phyloP scores from a whole-genome alignment of 1,284 basidiomycete species.

The Polyporus tsugae region DNA sequence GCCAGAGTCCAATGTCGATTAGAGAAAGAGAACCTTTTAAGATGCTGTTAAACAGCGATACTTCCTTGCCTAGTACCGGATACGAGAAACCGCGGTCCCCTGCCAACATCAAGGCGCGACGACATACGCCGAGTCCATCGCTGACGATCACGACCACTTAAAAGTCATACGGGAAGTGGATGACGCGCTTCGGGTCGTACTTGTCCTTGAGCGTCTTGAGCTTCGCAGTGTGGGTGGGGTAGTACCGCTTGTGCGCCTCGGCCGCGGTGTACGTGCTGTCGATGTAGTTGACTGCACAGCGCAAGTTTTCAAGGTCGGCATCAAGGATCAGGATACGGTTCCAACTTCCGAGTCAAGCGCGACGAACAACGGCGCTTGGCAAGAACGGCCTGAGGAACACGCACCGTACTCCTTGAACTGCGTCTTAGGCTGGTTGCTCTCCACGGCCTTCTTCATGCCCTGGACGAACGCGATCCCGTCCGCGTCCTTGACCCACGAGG shows the following conservation, averaged over 20 bases:
- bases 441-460: slow-evolving; percentile 19
- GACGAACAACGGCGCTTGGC: too few species aligned
- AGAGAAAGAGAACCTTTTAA: too few species aligned
- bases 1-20: not conserved
- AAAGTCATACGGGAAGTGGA: slow-evolving; percentile 21
- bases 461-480: slow-evolving; percentile 22
- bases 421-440: slow-evolving; percentile 17
- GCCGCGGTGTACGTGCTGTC: slow-evolving; percentile 24
- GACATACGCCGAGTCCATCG: too few species aligned
- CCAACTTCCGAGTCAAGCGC: not conserved
- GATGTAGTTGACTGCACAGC: slow-evolving; percentile 15
- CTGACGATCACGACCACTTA: not conserved
- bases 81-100: too few species aligned
- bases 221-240: slow-evolving; percentile 17
- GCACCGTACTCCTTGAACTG: slow-evolving; percentile 19
- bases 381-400: too few species aligned
- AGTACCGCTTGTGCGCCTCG: slow-evolving; percentile 19
- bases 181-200: slow-evolving; percentile 23
- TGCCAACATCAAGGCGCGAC: too few species aligned
- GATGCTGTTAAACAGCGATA: too few species aligned
- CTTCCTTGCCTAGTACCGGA: too few species aligned
- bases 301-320: not conserved
- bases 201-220: slow-evolving; percentile 20
- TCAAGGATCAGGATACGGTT: too few species aligned
- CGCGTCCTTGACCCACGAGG: slow-evolving; percentile 9